Evolutionary conservation across 495 filamentous ascomycete genomes (phyloP).

Genomic region (Podospora comata): DNA sequence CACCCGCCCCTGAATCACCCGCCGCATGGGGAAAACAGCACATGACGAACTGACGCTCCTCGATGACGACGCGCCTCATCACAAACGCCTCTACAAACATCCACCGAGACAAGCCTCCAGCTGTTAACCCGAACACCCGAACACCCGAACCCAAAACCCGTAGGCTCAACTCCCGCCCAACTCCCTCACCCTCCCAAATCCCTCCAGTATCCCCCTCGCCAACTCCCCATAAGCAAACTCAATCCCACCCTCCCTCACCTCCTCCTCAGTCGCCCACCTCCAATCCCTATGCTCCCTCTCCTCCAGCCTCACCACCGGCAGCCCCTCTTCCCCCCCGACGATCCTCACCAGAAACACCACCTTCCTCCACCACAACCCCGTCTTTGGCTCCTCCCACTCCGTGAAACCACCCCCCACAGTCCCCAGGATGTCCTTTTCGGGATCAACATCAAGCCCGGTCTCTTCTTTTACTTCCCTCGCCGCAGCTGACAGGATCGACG

Average conservation of each 20-base stretch:
- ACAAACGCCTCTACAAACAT: no score
- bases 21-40: neutral
- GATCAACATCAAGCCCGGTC: conserved; percentile 38
- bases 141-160: neutral
- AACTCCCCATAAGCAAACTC: conserved; percentile 33
- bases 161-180: neutral
- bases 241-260: conserved; percentile 31
- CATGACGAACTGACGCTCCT: neutral
- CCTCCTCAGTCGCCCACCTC: conserved; percentile 38
- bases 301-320: conserved; percentile 30
- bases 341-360: conserved; percentile 36
- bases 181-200: conserved; percentile 19
- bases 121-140: neutral
- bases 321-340: conserved; percentile 15
- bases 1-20: neutral
- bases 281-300: conserved; percentile 38
- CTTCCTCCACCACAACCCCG: conserved; percentile 30
- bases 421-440: conserved; percentile 26
- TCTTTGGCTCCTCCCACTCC: conserved; percentile 17
- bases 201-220: conserved; percentile 24
- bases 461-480: conserved; percentile 53
- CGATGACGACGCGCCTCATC: no score
- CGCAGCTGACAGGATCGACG: conserved; percentile 42
- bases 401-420: neutral
- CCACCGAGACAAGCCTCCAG: neutral